Evolutionary conservation across 306 rosid species (phyloP).

Genomic region (Gillenia trifoliata): DNA sequence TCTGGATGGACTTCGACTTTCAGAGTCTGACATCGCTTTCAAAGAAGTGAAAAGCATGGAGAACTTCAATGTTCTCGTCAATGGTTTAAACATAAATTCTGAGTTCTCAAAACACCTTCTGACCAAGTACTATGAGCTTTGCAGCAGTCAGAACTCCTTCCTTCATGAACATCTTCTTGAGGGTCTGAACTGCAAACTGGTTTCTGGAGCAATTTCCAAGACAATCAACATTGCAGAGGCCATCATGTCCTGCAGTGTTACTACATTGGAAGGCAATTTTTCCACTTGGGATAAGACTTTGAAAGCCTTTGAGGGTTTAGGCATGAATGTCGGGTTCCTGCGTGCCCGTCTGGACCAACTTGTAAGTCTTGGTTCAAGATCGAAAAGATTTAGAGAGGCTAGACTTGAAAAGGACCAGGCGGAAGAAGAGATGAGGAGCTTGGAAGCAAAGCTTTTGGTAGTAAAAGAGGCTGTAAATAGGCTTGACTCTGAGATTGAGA

Average conservation of each 20-base stretch:
- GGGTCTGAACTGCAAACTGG: conserved; percentile 44
- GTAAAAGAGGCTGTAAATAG: conserved; percentile 8
- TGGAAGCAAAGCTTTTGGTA: conserved; percentile 16
- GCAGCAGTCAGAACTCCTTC: conserved; percentile 41
- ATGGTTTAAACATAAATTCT: conserved; percentile 40
- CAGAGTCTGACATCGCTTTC: conserved; percentile 25
- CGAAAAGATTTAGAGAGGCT: conserved; percentile 20
- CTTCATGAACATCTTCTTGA: conserved; percentile 39
- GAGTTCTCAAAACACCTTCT: conserved; percentile 26
- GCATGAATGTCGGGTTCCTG: conserved; percentile 52
- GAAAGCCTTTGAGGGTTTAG: conserved; percentile 38
- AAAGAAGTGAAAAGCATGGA: conserved; percentile 32
- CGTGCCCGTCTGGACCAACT: conserved; percentile 29
- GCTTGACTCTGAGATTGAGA: conserved; percentile 26
- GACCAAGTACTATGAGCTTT: conserved; percentile 47
- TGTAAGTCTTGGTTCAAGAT: conserved; percentile 18
- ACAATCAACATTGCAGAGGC: conserved; percentile 47
- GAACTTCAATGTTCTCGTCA: conserved; percentile 33
- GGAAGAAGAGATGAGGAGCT: conserved; percentile 13
- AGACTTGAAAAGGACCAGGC: conserved; percentile 15
- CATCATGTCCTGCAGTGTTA: conserved; percentile 42
- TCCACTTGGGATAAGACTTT: conserved; percentile 42
- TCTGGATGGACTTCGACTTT: conserved; percentile 18
- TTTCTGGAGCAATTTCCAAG: conserved; percentile 46
- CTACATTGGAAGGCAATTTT: conserved; percentile 20